These are phyloP conservation scores for Phlebiopsis flavidoalba DNA, from an alignment of 768 basidiomycete genomes.

Conservation along the genomic window DNA sequence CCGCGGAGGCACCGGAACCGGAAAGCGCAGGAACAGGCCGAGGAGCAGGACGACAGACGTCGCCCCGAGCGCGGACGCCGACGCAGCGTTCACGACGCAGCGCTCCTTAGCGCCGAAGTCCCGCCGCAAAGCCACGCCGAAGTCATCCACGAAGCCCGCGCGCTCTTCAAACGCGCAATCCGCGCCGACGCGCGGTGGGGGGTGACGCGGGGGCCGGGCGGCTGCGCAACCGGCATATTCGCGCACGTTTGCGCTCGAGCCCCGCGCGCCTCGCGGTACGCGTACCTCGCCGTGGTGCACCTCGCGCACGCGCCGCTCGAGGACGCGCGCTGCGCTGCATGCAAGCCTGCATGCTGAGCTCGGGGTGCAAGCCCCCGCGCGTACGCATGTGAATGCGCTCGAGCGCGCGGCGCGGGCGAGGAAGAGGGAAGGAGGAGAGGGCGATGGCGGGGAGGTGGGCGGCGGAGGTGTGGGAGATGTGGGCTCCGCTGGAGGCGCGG, in stretches of 20 bases:
- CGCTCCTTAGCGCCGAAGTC: too few relatives aligned
- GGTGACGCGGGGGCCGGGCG: too few relatives aligned
- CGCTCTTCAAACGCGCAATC: constrained; percentile 64
- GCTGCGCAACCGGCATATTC: constrained; percentile 34
- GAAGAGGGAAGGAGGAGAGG: constrained; percentile 49
- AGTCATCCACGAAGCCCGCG: constrained; percentile 60
- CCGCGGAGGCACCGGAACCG: neutral
- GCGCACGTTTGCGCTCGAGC: constrained; percentile 48
- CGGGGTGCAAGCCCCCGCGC: constrained; percentile 39
- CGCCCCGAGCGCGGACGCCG: neutral
- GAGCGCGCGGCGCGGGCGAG: constrained; percentile 51
- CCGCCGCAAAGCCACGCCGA: constrained; percentile 74
- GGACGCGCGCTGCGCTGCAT: constrained; percentile 42
- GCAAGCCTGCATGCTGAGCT: constrained; percentile 54
- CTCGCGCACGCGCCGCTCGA: constrained; percentile 54
- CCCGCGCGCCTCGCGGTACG: constrained; percentile 64
- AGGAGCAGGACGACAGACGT: neutral
- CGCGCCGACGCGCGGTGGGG: constrained; percentile 38
- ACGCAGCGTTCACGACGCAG: constrained; percentile 25
- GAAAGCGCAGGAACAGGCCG: constrained; percentile 5
- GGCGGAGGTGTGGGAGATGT: constrained; percentile 61
- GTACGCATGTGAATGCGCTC: constrained; percentile 66
- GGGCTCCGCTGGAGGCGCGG: constrained; percentile 44
- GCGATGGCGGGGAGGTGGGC: constrained; percentile 40
- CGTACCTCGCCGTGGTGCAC: constrained; percentile 78